Evolutionary conservation across 2,329 filamentous ascomycete genomes (phyloP).

Genomic region (Gyromitra esculenta): DNA sequence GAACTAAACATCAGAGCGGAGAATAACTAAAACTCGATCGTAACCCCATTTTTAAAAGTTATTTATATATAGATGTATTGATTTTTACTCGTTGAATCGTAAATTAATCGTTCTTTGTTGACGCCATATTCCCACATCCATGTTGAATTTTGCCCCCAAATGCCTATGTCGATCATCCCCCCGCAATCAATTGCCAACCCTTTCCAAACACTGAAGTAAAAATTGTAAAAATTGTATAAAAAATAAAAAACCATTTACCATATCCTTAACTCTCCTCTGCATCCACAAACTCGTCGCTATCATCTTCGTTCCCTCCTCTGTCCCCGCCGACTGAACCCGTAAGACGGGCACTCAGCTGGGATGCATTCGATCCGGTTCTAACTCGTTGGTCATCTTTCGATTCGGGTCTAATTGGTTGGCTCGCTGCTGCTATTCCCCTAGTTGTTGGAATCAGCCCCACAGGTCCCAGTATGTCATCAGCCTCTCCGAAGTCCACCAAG

Average conservation of each 20-base stretch:
- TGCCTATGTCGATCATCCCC: slow-evolving; percentile 25
- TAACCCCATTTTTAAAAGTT: slow-evolving; percentile 23
- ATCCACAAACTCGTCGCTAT: slow-evolving; percentile 48
- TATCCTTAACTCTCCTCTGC: slow-evolving; percentile 27
- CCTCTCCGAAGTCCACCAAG: slow-evolving; percentile 45
- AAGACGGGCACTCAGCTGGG: slow-evolving; percentile 23
- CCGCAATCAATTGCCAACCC: slow-evolving; percentile 34
- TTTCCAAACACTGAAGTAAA: slow-evolving; percentile 23
- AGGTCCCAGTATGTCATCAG: slow-evolving; percentile 43
- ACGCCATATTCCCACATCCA: slow-evolving; percentile 51
- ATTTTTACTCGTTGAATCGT: slow-evolving; percentile 52
- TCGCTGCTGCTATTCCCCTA: slow-evolving; percentile 29
- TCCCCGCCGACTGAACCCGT: background rate
- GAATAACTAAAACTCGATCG: slow-evolving; percentile 10
- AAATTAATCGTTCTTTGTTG: slow-evolving; percentile 48
- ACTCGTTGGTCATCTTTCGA: background rate
- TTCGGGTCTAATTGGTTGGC: slow-evolving; percentile 29
- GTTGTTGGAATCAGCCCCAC: slow-evolving; percentile 33
- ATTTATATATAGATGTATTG: slow-evolving; percentile 44
- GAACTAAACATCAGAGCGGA: background rate
- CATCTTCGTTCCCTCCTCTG: slow-evolving; percentile 16
- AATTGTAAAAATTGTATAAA: background rate
- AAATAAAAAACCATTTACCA: slow-evolving; percentile 27
- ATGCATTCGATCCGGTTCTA: slow-evolving; percentile 7
- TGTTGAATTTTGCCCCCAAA: slow-evolving; percentile 51